Evolutionary conservation across 768 basidiomycete genomes (phyloP).

Genomic region (Pleurotus sapidus): DNA sequence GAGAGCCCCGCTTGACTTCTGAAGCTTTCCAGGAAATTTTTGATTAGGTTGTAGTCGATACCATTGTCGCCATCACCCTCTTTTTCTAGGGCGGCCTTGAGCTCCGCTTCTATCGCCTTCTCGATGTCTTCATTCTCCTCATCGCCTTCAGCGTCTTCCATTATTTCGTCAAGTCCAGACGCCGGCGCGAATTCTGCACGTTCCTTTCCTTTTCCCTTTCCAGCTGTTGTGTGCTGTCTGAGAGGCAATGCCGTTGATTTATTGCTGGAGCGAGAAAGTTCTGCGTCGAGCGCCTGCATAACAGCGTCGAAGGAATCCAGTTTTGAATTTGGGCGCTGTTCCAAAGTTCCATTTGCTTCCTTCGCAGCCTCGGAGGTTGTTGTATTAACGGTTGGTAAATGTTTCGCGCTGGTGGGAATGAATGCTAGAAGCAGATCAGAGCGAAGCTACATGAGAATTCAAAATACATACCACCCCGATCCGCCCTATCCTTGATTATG

Average conservation of each 20-base stretch:
- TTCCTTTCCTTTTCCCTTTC: constrained; percentile 41
- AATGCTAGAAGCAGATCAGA: constrained; percentile 41
- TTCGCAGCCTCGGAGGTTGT: constrained; percentile 6
- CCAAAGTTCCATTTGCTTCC: constrained; percentile 16
- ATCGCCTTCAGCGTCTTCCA: constrained; percentile 37
- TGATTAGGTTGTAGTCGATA: constrained; percentile 89
- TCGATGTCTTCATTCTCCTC: constrained; percentile 72
- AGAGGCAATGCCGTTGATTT: constrained; percentile 9
- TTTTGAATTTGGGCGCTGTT: constrained; percentile 52
- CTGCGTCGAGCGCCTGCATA: constrained; percentile 93
- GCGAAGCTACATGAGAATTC: neutral
- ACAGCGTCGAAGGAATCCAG: constrained; percentile 93
- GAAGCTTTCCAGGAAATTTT: constrained; percentile 96
- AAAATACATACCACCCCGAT: constrained; percentile 70
- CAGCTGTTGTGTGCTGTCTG: constrained; percentile 15
- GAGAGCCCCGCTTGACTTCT: constrained; percentile 86
- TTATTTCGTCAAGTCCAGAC: constrained; percentile 14
- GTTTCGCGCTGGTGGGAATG: constrained; percentile 42
- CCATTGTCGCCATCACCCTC: constrained; percentile 51
- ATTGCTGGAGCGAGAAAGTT: constrained; percentile 41
- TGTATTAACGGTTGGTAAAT: neutral
- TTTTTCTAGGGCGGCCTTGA: constrained; percentile 60
- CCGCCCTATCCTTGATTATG: constrained; percentile 78
- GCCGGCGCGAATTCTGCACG: constrained; percentile 24
- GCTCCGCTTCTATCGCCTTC: constrained; percentile 86